These are phyloP conservation scores for Blastocystis sp. DNA, from an alignment of 352 stramenopile species.

Conservation along the genomic window DNA sequence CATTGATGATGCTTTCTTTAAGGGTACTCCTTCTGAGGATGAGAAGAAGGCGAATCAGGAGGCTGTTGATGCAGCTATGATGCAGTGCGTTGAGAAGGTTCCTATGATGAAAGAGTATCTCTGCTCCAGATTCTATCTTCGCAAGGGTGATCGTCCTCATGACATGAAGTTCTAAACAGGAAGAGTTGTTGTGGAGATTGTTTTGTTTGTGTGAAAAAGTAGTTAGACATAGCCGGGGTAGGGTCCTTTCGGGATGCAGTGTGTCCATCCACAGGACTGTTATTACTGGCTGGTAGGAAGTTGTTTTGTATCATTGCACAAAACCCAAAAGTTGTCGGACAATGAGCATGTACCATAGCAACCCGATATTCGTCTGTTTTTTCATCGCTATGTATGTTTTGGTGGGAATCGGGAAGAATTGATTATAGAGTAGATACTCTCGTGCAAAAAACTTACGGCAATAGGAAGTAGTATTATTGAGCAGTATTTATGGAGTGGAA, in stretches of 20 bases:
- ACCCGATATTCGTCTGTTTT: too few relatives aligned
- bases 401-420: too few relatives aligned
- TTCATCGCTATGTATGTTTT: too few relatives aligned
- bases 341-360: too few relatives aligned
- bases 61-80: conserved; percentile 83
- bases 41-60: conserved; percentile 97
- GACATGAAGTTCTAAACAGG: conserved; percentile 96
- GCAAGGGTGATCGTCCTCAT: conserved; percentile 92
- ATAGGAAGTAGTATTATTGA: too few relatives aligned
- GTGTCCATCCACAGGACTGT: too few relatives aligned
- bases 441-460: too few relatives aligned
- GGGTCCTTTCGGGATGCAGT: neutral
- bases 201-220: conserved; percentile 3
- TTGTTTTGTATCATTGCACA: too few relatives aligned
- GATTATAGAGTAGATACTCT: too few relatives aligned
- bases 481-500: too few relatives aligned
- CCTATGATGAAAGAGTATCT: conserved; percentile 95
- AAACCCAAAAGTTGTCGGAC: too few relatives aligned
- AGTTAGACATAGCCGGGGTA: neutral
- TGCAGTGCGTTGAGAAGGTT: conserved; percentile 70
- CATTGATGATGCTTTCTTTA: conserved; percentile 93
- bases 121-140: conserved; percentile 93
- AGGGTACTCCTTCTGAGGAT: conserved; percentile 79
- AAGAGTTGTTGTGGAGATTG: conserved; percentile 58
- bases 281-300: too few relatives aligned